phyloP scores from a whole-genome alignment of 352 stramenopile genomes.

The Salisapilia sapeloensis region DNA sequence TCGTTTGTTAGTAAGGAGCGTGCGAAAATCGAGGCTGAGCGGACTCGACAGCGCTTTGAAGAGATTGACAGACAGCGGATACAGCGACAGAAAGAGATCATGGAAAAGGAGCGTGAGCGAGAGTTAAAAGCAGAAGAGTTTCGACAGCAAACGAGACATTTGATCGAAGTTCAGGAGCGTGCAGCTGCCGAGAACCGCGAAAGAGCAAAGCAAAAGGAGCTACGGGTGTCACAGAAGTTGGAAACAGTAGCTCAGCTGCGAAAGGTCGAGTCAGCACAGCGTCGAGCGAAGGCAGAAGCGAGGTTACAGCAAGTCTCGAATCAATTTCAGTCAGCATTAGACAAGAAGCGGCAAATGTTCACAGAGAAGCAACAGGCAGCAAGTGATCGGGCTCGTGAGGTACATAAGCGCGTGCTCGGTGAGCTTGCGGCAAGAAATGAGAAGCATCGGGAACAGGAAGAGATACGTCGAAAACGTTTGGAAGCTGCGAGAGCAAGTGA shows the following conservation, averaged over 20 bases:
- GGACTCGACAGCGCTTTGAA: slow-evolving; percentile 20
- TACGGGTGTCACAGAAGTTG: slow-evolving; percentile 37
- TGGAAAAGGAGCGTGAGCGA: slow-evolving; percentile 31
- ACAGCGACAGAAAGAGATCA: slow-evolving; percentile 17
- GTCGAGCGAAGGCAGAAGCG: slow-evolving; percentile 25
- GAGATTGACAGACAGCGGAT: slow-evolving; percentile 17
- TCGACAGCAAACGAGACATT: slow-evolving; percentile 28
- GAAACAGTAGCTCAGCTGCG: slow-evolving; percentile 23
- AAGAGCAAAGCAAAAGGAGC: slow-evolving; percentile 48
- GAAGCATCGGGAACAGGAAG: slow-evolving; percentile 48
- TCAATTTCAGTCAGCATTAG: slow-evolving; percentile 37
- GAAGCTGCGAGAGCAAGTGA: slow-evolving; percentile 26
- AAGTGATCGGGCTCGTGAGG: slow-evolving; percentile 23
- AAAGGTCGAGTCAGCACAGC: slow-evolving; percentile 32
- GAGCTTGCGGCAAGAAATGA: slow-evolving; percentile 39
- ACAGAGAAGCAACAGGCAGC: slow-evolving; percentile 37
- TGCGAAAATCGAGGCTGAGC: slow-evolving; percentile 27
- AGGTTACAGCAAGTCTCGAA: slow-evolving; percentile 33
- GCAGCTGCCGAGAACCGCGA: slow-evolving; percentile 20
- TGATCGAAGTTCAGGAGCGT: slow-evolving; percentile 54
- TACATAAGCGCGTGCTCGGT: slow-evolving; percentile 31
- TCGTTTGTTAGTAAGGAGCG: slow-evolving; percentile 18
- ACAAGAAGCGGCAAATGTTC: slow-evolving; percentile 46
- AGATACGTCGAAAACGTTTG: slow-evolving; percentile 40
- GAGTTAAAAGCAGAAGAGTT: slow-evolving; percentile 57